A percentile compares a stretch with the other conserved stretches of the same genome.
phyloP scores from a whole-genome alignment of 331 rosid species.

The Acacia concinna region DNA sequence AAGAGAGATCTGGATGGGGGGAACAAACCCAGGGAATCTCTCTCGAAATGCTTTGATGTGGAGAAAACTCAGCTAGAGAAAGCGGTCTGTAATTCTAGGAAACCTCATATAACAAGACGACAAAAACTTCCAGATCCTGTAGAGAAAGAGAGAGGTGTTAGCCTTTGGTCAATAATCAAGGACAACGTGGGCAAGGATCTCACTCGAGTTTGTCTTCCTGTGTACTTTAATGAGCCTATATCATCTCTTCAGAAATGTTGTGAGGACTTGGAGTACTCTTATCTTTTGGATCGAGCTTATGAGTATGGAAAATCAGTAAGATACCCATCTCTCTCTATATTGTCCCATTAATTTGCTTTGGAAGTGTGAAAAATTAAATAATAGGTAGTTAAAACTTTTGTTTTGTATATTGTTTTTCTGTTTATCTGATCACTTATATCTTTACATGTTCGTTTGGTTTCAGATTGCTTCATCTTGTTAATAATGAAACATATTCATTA shows the following conservation, averaged over 20 bases:
- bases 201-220: conserved; percentile 86
- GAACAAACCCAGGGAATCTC: conserved; percentile 36
- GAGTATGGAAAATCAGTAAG: conserved; percentile 73
- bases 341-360: conserved; percentile 9
- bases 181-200: conserved; percentile 95
- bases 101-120: conserved; percentile 56
- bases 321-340: conserved; percentile 17
- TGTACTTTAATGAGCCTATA: conserved; percentile 86
- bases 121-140: conserved; percentile 72
- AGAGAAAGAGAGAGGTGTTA: conserved; percentile 86
- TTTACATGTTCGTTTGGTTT: neutral
- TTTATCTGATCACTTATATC: neutral
- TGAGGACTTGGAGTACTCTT: conserved; percentile 85
- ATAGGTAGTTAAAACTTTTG: neutral
- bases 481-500: neutral
- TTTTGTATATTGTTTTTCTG: neutral
- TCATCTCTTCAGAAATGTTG: conserved; percentile 86
- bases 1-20: conserved; percentile 31
- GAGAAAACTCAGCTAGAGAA: conserved; percentile 42
- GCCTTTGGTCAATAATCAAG: conserved; percentile 89
- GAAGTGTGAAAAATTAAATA: neutral
- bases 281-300: conserved; percentile 76
- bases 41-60: conserved; percentile 28
- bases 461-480: neutral
- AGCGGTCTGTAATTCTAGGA: conserved; percentile 27